Evolutionary conservation across 1,139 yeast genomes (phyloP).

Genomic region (Arxiozyma slooffiae): DNA sequence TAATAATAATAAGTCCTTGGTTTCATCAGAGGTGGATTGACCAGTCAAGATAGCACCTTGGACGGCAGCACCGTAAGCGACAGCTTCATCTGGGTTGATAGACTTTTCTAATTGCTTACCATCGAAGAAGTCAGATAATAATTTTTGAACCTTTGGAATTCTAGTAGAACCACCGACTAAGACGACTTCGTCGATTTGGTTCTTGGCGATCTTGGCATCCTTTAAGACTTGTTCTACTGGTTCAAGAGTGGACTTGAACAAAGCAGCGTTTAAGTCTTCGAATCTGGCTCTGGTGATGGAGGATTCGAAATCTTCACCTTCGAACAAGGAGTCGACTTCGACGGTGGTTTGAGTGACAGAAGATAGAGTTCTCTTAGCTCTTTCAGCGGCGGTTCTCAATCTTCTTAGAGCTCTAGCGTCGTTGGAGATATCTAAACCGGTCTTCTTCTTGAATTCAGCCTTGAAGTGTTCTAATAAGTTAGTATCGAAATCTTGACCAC

Average conservation of each 20-base stretch:
- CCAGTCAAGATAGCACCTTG: slow-evolving; percentile 99
- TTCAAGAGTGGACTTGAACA: slow-evolving; percentile 91
- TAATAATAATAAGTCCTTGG: slow-evolving; percentile 93
- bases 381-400: slow-evolving; percentile 98
- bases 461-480: slow-evolving; percentile 90
- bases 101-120: slow-evolving; percentile 95
- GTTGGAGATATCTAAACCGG: slow-evolving; percentile 81
- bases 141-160: slow-evolving; percentile 97
- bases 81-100: slow-evolving; percentile 98
- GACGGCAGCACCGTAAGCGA: slow-evolving; percentile 94
- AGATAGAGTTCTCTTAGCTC: slow-evolving; percentile 98
- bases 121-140: slow-evolving; percentile 94
- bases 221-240: slow-evolving; percentile 97
- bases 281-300: slow-evolving; percentile 98
- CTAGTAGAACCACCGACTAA: slow-evolving; percentile 99
- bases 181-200: slow-evolving; percentile 89
- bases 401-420: slow-evolving; percentile 97
- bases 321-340: slow-evolving; percentile 93
- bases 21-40: slow-evolving; percentile 93
- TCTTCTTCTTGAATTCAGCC: slow-evolving; percentile 94
- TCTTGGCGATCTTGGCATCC: slow-evolving; percentile 87
- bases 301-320: slow-evolving; percentile 94
- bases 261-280: slow-evolving; percentile 92
- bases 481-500: slow-evolving; percentile 99
- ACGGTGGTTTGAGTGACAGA: slow-evolving; percentile 94